Conservation (phyloP, 129 eudicot genomes). For the Centaurea solstitialis region DNA sequence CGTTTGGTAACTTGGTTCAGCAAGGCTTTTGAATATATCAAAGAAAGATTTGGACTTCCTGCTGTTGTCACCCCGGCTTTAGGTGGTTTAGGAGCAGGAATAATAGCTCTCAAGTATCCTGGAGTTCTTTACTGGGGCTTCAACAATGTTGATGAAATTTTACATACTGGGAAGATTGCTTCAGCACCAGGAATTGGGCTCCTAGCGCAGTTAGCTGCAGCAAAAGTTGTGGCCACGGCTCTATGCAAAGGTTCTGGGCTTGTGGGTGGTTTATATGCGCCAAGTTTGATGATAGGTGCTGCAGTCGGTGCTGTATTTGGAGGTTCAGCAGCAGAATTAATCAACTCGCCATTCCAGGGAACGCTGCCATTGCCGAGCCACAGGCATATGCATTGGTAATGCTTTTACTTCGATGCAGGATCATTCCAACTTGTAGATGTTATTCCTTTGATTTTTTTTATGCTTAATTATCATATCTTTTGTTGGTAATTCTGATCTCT, state of each 20-base stretch:
- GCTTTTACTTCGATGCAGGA: not conserved
- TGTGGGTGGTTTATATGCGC: slow-evolving; percentile 97
- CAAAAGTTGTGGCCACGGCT: slow-evolving; percentile 97
- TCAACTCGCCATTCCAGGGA: slow-evolving; percentile 96
- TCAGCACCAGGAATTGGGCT: slow-evolving; percentile 99
- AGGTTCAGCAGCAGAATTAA: slow-evolving; percentile 81
- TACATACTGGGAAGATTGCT: slow-evolving; percentile 93
- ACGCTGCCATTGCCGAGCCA: slow-evolving; percentile 95
- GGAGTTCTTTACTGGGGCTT: slow-evolving; percentile 98
- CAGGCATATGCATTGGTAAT: slow-evolving; percentile 98
- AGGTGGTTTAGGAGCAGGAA: slow-evolving; percentile 96
- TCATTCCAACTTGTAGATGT: not conserved
- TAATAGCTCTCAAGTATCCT: slow-evolving; percentile 91
- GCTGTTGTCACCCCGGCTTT: slow-evolving; percentile 90
- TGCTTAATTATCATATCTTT: not conserved
- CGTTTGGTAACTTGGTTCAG: slow-evolving; percentile 82
- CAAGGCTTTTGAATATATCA: slow-evolving; percentile 62
- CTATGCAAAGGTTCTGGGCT: slow-evolving; percentile 96
- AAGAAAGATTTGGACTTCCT: slow-evolving; percentile 76
- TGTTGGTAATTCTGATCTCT: slow-evolving; percentile 1
- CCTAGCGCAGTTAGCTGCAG: slow-evolving; percentile 87
- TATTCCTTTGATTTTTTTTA: not conserved
- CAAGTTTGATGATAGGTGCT: slow-evolving; percentile 98
- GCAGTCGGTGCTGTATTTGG: slow-evolving; percentile 99
- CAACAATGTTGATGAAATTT: slow-evolving; percentile 92